phyloP scores from a whole-genome alignment of 2,329 filamentous ascomycete species.

The Fusarium caatingaense region DNA sequence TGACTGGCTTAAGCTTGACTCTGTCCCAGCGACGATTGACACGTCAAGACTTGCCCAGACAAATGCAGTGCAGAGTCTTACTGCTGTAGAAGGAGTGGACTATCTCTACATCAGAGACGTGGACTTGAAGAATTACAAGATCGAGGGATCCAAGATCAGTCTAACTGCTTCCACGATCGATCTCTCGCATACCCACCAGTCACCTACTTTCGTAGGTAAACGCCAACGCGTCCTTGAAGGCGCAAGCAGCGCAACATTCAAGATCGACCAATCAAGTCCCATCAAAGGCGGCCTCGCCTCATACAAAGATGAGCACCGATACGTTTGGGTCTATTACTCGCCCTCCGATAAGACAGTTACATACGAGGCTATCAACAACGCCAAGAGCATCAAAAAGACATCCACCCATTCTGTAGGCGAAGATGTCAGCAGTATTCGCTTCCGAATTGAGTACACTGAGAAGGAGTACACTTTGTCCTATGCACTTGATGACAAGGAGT shows the following conservation, averaged over 20 bases:
- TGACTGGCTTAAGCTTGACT: conserved; percentile 9
- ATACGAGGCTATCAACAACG: conserved; percentile 1
- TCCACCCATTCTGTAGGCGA: background rate
- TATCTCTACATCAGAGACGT: conserved; percentile 16
- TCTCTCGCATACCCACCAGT: background rate
- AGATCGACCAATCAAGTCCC: background rate
- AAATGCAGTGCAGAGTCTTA: background rate
- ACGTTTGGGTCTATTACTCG: background rate
- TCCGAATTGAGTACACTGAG: conserved; percentile 19
- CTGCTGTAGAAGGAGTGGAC: conserved; percentile 6
- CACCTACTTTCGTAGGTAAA: conserved; percentile 17
- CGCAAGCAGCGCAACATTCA: background rate
- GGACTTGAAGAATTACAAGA: conserved; percentile 8
- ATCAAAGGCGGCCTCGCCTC: background rate
- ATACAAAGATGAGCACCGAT: conserved; percentile 22
- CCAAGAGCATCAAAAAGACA: conserved; percentile 8
- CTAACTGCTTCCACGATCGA: background rate
- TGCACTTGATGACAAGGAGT: background rate
- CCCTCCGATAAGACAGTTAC: background rate
- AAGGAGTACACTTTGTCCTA: conserved; percentile 2
- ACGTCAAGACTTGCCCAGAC: background rate
- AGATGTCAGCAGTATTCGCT: background rate
- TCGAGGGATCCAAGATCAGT: background rate
- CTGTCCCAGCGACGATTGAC: background rate
- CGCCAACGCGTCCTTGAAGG: conserved; percentile 12